Base-by-base conservation (phyloP, 2,329 filamentous ascomycete species). In the Calonectria leucothoes region DNA sequence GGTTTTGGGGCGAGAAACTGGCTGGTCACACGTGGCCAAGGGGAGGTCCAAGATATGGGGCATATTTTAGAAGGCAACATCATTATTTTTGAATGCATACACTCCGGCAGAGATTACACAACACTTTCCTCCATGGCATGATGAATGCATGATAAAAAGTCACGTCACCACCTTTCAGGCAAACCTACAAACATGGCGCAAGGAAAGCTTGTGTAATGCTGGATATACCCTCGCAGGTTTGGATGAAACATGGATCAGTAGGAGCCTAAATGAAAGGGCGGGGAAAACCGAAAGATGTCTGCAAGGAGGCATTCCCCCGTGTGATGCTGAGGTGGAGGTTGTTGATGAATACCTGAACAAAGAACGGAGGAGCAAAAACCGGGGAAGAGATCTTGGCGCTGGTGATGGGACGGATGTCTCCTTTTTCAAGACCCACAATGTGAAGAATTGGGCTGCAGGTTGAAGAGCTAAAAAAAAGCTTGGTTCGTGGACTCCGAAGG, bases 361-460 rank as follows among this genome's bases (percentile, higher is more conserved):
- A 25, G n/a, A 15, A 2, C 55, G 8, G 35, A 25, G 33, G 27
- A 3, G 17, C 2, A 10, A 17, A 33, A n/a, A 33, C 7, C n/a
- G 27, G 25, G 27, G 23, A 8, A 23, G 20, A 45, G 42, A 45
- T 45, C 42, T 37, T 61, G 55, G 11, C 23, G 23, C 17, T 23
- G 23, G 15, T 10, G 35, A 61, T 29, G 15, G 55, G 35, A 61
- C 20, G 15, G 55, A 25, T 37, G n/a, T 39, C 55, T 61, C 55
- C 55, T 61, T 61, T 61, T 61, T 25, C 33, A 39, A 15, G 55
- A 23, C 55, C 55, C 55, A 61, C 83, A 0, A 86, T 74, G 14
- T 74, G n/a, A 61, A 39, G 55, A 61, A 39, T 61, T 61, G 35
- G 33, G 33, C n/a, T 39, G 55, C 55, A 23, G 25, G 33, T 39